Base-by-base conservation (phyloP, 1,284 basidiomycete species). In the Porodaedalea pini region DNA sequence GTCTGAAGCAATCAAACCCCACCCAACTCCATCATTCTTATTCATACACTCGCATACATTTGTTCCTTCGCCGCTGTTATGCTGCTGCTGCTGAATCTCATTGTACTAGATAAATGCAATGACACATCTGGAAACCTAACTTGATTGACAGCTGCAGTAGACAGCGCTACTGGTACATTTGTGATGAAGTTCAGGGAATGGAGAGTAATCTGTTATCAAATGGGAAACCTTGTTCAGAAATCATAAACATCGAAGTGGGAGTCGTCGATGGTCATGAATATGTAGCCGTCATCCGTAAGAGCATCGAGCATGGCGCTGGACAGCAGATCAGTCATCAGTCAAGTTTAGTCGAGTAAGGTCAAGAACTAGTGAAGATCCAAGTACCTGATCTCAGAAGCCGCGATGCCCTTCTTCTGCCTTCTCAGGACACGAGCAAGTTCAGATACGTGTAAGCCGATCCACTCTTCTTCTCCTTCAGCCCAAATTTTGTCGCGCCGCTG, bases 221-320 rank as follows among this genome's bases (percentile, higher is more conserved):
- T n/a, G n/a, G n/a, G n/a, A n/a, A n/a, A n/a, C n/a, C n/a, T n/a
- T n/a, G n/a, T n/a, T n/a, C n/a, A n/a, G n/a, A n/a, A n/a, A n/a
- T n/a, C n/a, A n/a, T n/a, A 47, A 2, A 52, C 39, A 32, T 53
- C 51, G 25, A 43, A 64, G 36, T 62, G 57, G 13, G 29, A 54
- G 2, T 75, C 73, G 61, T 74, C 73, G 41, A 71, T 69, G 0
- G 76, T 78, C 31, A 73, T 72, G 61, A 70, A 78, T 34, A 79
- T 63, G 53, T 73, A 61, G n/a, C 78, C 78, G 13, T 78, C 75
- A 19, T 65, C 61, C 58, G 75, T 70, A 45, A 80, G 69, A 31
- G 61, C 59, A 58, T 75, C 72, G 48, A 78, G 67, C 11, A 48
- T 39, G 4, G n/a, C n/a, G 4, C 54, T 56, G 31, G 29, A 45